Base-by-base conservation (phyloP, 257 asterid species). In the Parsonsia alboflavescens region DNA sequence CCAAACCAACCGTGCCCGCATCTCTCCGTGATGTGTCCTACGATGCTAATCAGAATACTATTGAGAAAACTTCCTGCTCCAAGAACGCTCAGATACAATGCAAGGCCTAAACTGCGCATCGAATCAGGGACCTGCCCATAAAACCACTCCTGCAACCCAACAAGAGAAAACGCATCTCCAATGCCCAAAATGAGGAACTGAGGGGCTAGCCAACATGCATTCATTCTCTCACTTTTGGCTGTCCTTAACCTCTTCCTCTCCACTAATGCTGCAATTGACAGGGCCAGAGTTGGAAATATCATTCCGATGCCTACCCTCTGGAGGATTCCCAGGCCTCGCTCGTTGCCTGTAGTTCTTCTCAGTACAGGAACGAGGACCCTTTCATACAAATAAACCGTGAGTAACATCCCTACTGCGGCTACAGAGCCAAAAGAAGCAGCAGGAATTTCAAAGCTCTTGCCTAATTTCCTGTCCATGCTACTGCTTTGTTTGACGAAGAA, bases 401-500 rank as follows among this genome's bases (percentile, higher is more conserved):
- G n/a, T 7, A 74, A 19, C 68, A 59, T 69, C 10, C 57, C 42
- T 1, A 74, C 8, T 2, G 76, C 54, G 10, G 66, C 19, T 2
- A 79, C 7, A 33, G 41, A 58, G 5, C 53, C 16, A 8, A 74
- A 7, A 4, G 78, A 56, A 24, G 82, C 79, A 0, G 82, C 79
- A 50, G 82, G 82, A 52, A 79, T 61, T 69, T 67, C 75, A 63
- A 73, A 79, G 48, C 5, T 45, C 4, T 48, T 67, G 6, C 84
- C 70, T 79, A 91, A 71, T 44, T 54, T 76, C 15, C 89, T 86
- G 61, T 88, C 59, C 61, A 87, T 79, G 17, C 84, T 78, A 11
- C 84, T 46, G 74, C 90, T 76, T 68, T 92, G 97, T 75, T 92
- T 92, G 77, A 90, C 52, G 78, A 92, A 90, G 88, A 92, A 87